Percentiles rank a stretch among this genome's conserved stretches.
These are phyloP conservation scores for Buddleja alternifolia DNA, from an alignment of 257 asterid species.

Conservation along the genomic window DNA sequence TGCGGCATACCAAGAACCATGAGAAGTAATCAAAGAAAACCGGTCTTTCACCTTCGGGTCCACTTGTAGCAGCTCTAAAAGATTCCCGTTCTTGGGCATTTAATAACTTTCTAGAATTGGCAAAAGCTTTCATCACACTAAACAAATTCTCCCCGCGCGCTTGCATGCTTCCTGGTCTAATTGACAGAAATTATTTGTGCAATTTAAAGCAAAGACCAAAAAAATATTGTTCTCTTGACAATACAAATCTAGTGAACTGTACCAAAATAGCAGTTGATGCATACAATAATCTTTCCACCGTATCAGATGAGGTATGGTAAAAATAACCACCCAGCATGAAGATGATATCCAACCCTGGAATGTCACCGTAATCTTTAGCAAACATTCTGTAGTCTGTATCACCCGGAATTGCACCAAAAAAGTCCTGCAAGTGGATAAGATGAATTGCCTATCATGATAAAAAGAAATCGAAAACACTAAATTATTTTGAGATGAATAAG, in stretches of 20 bases:
- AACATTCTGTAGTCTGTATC: conserved; percentile 98
- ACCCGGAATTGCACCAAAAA: conserved; percentile 89
- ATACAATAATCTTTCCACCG: conserved; percentile 98
- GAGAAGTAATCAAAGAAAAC: conserved; percentile 79
- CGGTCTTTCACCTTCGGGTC: conserved; percentile 55
- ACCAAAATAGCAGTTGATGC: conserved; percentile 72
- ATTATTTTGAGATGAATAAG: neutral
- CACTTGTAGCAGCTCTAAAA: conserved; percentile 44
- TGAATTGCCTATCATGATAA: conserved; percentile 5
- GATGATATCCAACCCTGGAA: conserved; percentile 98
- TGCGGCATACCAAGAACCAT: conserved; percentile 67
- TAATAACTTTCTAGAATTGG: conserved; percentile 74
- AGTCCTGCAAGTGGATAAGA: conserved; percentile 63
- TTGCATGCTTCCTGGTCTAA: conserved; percentile 99
- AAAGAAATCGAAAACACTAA: neutral
- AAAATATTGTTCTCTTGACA: conserved; percentile 24
- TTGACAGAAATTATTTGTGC: conserved; percentile 30
- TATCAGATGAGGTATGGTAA: conserved; percentile 95
- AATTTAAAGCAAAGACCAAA: conserved; percentile 38
- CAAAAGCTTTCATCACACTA: conserved; percentile 76
- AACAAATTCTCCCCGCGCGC: conserved; percentile 94
- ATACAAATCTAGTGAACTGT: conserved; percentile 41
- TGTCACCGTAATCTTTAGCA: conserved; percentile 85
- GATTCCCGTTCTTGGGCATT: conserved; percentile 71
- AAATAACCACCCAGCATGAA: conserved; percentile 93